Evolutionary conservation across 2,329 filamentous ascomycete species (phyloP).

Genomic region (Colletotrichum cereale): DNA sequence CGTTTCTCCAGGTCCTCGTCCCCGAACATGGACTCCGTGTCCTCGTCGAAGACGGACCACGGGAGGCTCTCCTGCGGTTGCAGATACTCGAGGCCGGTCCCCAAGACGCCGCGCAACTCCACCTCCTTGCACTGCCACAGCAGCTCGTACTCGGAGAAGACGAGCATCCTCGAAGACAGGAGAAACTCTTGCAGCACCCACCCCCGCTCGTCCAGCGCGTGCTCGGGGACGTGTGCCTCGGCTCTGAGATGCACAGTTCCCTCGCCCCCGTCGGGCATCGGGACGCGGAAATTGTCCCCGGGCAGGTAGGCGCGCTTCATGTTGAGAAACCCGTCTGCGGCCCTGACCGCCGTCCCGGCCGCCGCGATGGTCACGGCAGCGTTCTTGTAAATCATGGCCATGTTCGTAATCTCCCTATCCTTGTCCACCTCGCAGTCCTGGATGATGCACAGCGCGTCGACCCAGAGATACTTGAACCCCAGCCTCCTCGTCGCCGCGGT

Average conservation of each 20-base stretch:
- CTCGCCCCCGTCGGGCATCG: neutral
- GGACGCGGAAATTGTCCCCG: neutral
- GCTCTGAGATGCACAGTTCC: constrained; percentile 17
- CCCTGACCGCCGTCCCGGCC: neutral
- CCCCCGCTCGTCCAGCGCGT: constrained; percentile 36
- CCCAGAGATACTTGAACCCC: constrained; percentile 40
- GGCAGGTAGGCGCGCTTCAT: constrained; percentile 5
- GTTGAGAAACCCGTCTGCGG: constrained; percentile 15
- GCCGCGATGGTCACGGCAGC: constrained; percentile 32
- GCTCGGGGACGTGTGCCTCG: neutral
- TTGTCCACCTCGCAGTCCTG: constrained; percentile 41
- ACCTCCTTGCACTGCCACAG: constrained; percentile 40
- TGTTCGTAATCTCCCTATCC: constrained; percentile 26
- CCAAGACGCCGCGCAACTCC: constrained; percentile 26
- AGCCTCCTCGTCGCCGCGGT: constrained; percentile 24
- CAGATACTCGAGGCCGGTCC: constrained; percentile 16
- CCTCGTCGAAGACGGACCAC: constrained; percentile 16
- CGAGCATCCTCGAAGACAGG: constrained; percentile 40
- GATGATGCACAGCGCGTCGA: constrained; percentile 41
- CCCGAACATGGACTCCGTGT: neutral
- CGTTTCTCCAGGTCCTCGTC: neutral
- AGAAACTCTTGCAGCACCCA: constrained; percentile 43
- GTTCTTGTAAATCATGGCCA: constrained; percentile 37
- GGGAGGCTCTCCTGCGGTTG: constrained; percentile 24
- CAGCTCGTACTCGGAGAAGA: constrained; percentile 40